Conservation (phyloP, 163 green algal genomes). For the Scenedesmus sp. region DNA sequence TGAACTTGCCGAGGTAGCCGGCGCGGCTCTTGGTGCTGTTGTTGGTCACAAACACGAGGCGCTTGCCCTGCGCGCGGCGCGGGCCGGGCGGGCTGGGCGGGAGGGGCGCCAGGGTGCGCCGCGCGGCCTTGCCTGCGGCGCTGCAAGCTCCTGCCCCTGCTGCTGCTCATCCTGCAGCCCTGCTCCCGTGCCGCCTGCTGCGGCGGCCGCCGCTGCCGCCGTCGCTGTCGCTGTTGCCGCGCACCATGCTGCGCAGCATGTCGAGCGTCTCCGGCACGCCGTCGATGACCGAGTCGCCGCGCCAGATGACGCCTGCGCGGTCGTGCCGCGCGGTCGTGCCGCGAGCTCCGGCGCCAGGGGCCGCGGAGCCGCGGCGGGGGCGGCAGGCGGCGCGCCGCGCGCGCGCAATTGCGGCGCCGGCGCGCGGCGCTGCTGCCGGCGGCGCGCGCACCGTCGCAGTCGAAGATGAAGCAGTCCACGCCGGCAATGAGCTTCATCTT, state of each 20-base stretch:
- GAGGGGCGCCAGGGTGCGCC: background rate
- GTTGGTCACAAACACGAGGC: constrained; percentile 99
- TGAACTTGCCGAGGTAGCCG: constrained; percentile 98
- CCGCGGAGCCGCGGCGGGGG: background rate
- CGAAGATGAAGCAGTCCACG: constrained; percentile 98
- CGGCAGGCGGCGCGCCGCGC: background rate
- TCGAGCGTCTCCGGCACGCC: constrained; percentile 97
- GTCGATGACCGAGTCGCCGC: constrained; percentile 95
- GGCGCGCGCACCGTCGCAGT: constrained; percentile 95
- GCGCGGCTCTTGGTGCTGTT: constrained; percentile 98
- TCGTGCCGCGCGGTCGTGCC: no score
- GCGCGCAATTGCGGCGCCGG: background rate
- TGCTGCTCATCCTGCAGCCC: background rate
- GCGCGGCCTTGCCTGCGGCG: background rate
- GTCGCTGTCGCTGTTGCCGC: constrained; percentile 3
- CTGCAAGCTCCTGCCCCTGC: background rate
- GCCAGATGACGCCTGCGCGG: constrained; percentile 94
- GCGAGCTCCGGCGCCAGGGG: no score
- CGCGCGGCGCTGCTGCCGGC: background rate
- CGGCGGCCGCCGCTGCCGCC: background rate
- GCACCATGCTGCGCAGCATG: constrained; percentile 83
- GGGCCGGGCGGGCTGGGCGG: background rate
- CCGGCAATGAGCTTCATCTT: constrained; percentile 86
- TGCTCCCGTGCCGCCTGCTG: constrained; percentile 4
- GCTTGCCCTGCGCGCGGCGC: constrained; percentile 84